Percentiles rank a stretch among this genome's conserved stretches.
These are phyloP conservation scores for Pythium rishiriense DNA, from an alignment of 352 stramenopile species.

Conservation along the genomic window DNA sequence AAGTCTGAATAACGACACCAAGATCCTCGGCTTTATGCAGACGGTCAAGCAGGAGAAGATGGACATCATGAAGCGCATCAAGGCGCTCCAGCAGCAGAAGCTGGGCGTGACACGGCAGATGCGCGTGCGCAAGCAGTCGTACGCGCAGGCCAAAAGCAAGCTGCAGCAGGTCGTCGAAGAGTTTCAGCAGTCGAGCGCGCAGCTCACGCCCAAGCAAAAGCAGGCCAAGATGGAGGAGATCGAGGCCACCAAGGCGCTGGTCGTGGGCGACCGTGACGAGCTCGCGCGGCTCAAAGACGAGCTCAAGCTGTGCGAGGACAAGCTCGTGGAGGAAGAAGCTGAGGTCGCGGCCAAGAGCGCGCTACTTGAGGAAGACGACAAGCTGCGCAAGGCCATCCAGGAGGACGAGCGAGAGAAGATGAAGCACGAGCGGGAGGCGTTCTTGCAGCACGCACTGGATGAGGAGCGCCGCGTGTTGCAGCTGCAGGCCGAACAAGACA, in stretches of 20 bases:
- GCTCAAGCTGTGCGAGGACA: conserved; percentile 58
- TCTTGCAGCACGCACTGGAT: conserved; percentile 61
- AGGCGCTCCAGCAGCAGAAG: conserved; percentile 82
- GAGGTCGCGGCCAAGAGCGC: conserved; percentile 70
- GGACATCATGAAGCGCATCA: conserved; percentile 89
- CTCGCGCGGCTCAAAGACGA: conserved; percentile 60
- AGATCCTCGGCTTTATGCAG: conserved; percentile 88
- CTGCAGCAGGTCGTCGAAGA: conserved; percentile 72
- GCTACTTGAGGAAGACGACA: conserved; percentile 79
- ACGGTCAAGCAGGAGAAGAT: conserved; percentile 91
- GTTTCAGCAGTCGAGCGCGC: conserved; percentile 62
- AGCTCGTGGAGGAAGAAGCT: conserved; percentile 70
- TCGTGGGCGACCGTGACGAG: conserved; percentile 66
- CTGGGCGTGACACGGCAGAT: conserved; percentile 73
- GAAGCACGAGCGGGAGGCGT: conserved; percentile 64
- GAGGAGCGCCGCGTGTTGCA: conserved; percentile 65
- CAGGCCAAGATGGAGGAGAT: conserved; percentile 64
- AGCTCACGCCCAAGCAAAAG: conserved; percentile 46
- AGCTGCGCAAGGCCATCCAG: conserved; percentile 71
- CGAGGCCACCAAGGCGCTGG: conserved; percentile 51
- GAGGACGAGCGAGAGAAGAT: conserved; percentile 85
- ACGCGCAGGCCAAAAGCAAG: conserved; percentile 64
- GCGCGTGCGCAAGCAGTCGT: conserved; percentile 73
- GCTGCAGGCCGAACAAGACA: conserved; percentile 57
- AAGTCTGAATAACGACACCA: conserved; percentile 78